Evolutionary conservation across 202 grass and related monocot species (phyloP).

Genomic region (Setaria viridis): DNA sequence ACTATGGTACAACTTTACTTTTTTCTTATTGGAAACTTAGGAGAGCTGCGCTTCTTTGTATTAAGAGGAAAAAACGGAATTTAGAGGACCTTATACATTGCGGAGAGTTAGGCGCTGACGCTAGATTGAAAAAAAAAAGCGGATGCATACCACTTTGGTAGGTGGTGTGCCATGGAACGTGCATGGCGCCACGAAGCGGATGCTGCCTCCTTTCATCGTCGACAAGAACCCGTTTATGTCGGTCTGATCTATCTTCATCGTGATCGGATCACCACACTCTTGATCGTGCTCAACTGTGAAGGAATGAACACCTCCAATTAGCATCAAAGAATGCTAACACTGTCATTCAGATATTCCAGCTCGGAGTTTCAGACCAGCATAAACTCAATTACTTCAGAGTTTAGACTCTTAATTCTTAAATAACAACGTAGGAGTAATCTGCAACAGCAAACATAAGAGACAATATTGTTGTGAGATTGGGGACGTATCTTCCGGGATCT

Average conservation of each 20-base stretch:
- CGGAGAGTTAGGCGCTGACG: too few species aligned
- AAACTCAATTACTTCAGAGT: not conserved
- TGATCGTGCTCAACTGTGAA: conserved; percentile 71
- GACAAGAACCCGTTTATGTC: conserved; percentile 57
- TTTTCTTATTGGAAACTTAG: too few species aligned
- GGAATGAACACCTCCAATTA: conserved; percentile 21
- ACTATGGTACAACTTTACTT: too few species aligned
- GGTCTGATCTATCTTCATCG: conserved; percentile 58
- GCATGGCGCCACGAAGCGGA: conserved; percentile 65
- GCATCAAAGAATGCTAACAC: not conserved
- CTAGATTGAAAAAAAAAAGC: not conserved
- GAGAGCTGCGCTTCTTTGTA: too few species aligned
- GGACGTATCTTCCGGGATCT: conserved; percentile 77
- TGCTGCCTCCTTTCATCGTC: conserved; percentile 40
- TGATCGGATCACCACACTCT: conserved; percentile 71
- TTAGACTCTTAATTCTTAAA: too few species aligned
- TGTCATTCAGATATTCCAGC: not conserved
- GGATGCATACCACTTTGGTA: not conserved
- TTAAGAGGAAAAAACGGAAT: too few species aligned
- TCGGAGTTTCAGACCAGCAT: not conserved
- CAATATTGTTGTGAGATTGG: conserved; percentile 28
- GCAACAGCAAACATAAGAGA: not conserved
- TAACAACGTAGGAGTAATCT: too few species aligned
- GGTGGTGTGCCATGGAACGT: conserved; percentile 45
- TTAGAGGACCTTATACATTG: too few species aligned